These are phyloP conservation scores for Pythium guiyangense DNA, from an alignment of 352 stramenopile genomes.

Conservation along the genomic window DNA sequence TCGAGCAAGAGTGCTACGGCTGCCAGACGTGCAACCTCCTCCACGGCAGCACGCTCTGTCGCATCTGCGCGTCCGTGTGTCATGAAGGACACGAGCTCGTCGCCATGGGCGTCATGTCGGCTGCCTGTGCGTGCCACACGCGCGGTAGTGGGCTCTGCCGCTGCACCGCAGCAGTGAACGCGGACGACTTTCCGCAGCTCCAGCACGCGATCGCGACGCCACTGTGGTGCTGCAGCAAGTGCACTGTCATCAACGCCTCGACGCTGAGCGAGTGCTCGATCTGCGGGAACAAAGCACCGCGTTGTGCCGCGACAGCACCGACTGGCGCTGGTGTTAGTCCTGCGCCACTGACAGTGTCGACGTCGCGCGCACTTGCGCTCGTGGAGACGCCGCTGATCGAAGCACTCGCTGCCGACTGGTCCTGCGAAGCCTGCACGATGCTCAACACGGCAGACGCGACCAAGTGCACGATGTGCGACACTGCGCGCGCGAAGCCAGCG, in stretches of 20 bases:
- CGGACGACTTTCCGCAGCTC: slow-evolving; percentile 32
- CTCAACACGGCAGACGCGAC: slow-evolving; percentile 46
- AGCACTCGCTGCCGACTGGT: slow-evolving; percentile 39
- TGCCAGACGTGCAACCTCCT: slow-evolving; percentile 82
- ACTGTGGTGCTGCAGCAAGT: slow-evolving; percentile 78
- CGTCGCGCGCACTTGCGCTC: slow-evolving; percentile 41
- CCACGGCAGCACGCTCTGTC: slow-evolving; percentile 63
- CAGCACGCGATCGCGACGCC: slow-evolving; percentile 29
- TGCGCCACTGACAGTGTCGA: slow-evolving; percentile 22
- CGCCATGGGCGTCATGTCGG: slow-evolving; percentile 57
- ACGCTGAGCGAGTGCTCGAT: slow-evolving; percentile 56
- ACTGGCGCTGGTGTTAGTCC: not conserved
- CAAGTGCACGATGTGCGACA: slow-evolving; percentile 79
- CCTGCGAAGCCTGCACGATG: slow-evolving; percentile 76
- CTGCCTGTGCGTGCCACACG: slow-evolving; percentile 67
- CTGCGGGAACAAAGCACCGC: slow-evolving; percentile 43
- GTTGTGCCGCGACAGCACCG: not conserved
- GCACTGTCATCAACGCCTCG: slow-evolving; percentile 73
- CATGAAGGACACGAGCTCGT: slow-evolving; percentile 83
- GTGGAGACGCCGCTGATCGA: slow-evolving; percentile 20
- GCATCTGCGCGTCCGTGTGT: slow-evolving; percentile 62
- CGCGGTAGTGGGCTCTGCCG: slow-evolving; percentile 46
- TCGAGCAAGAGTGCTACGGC: slow-evolving; percentile 71
- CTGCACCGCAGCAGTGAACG: slow-evolving; percentile 36
- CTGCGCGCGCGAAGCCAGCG: slow-evolving; percentile 21